Evolutionary conservation across 2,329 filamentous ascomycete genomes (phyloP), one percentile per base, ranked within the genome.

Genomic region (Aotearoamyces nothofagi): DNA sequence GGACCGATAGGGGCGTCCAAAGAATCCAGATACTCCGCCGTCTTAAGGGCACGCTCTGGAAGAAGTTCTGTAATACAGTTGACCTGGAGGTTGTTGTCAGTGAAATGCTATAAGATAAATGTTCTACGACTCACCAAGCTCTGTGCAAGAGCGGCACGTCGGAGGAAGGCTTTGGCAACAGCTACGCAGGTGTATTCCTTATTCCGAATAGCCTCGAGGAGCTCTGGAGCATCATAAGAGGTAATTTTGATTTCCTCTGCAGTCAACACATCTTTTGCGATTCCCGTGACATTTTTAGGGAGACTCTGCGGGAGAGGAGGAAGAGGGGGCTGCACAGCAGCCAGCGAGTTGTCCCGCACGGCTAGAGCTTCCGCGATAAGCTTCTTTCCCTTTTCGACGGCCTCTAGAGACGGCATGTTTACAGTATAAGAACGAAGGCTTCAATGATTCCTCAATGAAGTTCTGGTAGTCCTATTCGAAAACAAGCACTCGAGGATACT

Each of bases 101-200:
- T 10, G 5, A 17, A 22, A 15, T n/a, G 12, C 9, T n/a, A 15
- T 3, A 15, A 8, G 12, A 8, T n/a, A 24, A 24, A n/a, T 3
- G 29, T 3, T 15, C 24, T 10, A n/a, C 8, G 23, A 33, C 35
- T 26, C 35, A 59, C 56, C 26, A 65, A 47, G 39, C 55, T 57
- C 35, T 66, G 61, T 2, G 66, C 66, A 12, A 72, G 44, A 4
- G 46, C 63, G 15, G 68, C 68, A 22, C 68, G 52, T 24, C 63
- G 52, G 24, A 71, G 47, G 43, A 71, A 73, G 2, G 66, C 67
- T 17, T 52, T 57, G 3, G 55, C 57, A 6, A 71, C 60, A 10
- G 52, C 45, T 2, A 49, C 50, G 17, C 57, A 52, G 8, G 51
- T 58, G 12, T 63, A 39, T 29, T 56, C 47, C 5, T 58, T 57